Percentiles rank a stretch among this genome's conserved stretches.
These are phyloP conservation scores for Chionographis japonica DNA, from an alignment of 106 monocot species.

Conservation along the genomic window DNA sequence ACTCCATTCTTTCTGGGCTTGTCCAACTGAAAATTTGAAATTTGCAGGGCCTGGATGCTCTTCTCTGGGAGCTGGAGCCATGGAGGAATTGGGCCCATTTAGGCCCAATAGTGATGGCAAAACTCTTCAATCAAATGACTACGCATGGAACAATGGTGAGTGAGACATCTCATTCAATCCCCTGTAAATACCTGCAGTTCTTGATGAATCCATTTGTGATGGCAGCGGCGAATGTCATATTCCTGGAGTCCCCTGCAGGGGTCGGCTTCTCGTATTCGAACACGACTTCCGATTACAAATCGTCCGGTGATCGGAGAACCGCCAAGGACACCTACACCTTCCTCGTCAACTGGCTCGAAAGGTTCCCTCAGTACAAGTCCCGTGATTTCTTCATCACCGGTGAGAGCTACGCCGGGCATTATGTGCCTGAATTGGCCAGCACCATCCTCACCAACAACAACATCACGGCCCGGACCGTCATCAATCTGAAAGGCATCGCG, in stretches of 20 bases:
- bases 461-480: conserved; percentile 3
- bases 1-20: too few species aligned
- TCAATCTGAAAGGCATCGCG: conserved; percentile 36
- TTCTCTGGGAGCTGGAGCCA: conserved; percentile 51
- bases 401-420: conserved; percentile 57
- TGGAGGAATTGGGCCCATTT: conserved; percentile 62
- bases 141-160: conserved; percentile 49
- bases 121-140: conserved; percentile 34
- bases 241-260: conserved; percentile 49
- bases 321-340: conserved; percentile 26
- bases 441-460: conserved; percentile 22
- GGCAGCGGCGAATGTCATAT: conserved; percentile 48
- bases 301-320: conserved; percentile 25
- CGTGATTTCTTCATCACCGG: conserved; percentile 41
- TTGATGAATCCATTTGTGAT: not conserved
- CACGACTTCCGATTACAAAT: conserved; percentile 24
- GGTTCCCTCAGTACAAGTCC: conserved; percentile 40
- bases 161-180: not conserved
- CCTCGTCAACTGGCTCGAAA: conserved; percentile 39
- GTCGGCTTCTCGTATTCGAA: conserved; percentile 56
- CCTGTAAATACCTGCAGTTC: not conserved
- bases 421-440: conserved; percentile 39
- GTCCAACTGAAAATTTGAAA: not conserved
- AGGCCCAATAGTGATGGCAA: conserved; percentile 39
- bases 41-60: conserved; percentile 58